A percentile compares a stretch with the other conserved stretches of the same genome.
phyloP scores from a whole-genome alignment of 2,329 filamentous ascomycete species.

The Penicillium sp. region DNA sequence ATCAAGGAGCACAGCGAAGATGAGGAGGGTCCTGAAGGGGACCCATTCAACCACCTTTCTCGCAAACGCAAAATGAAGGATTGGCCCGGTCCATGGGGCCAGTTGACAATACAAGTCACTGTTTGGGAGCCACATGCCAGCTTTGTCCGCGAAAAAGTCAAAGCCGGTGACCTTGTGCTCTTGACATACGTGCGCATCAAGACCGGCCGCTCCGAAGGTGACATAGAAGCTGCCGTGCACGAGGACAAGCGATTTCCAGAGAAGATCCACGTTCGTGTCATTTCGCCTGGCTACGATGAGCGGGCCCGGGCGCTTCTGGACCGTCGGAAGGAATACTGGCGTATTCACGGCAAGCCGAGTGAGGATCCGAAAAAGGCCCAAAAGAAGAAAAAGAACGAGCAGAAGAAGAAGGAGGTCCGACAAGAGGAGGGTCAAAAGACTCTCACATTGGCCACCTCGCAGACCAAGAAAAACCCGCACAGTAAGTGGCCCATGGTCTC shows the following conservation, averaged over 20 bases:
- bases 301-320: constrained; percentile 55
- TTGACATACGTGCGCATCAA: constrained; percentile 71
- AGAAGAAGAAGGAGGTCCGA: constrained; percentile 27
- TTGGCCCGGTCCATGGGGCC: constrained; percentile 72
- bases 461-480: constrained; percentile 38
- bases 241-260: constrained; percentile 50
- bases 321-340: constrained; percentile 62
- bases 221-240: constrained; percentile 68
- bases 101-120: constrained; percentile 64
- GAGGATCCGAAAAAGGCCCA: constrained; percentile 38
- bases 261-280: constrained; percentile 55
- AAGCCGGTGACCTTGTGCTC: constrained; percentile 57
- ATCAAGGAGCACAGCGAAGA: constrained; percentile 38
- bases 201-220: constrained; percentile 44
- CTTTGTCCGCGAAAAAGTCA: constrained; percentile 53
- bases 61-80: constrained; percentile 33
- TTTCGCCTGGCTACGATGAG: constrained; percentile 46
- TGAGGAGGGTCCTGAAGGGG: constrained; percentile 45
- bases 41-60: constrained; percentile 52
- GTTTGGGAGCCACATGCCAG: constrained; percentile 64
- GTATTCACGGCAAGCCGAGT: constrained; percentile 41
- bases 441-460: constrained; percentile 18
- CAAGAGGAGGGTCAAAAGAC: constrained; percentile 29
- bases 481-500: constrained; percentile 31
- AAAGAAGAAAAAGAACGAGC: constrained; percentile 26